Evolutionary conservation across 2,329 filamentous ascomycete species (phyloP), one percentile per base, ranked within the genome.

Genomic region (Thyridium curvatum): DNA sequence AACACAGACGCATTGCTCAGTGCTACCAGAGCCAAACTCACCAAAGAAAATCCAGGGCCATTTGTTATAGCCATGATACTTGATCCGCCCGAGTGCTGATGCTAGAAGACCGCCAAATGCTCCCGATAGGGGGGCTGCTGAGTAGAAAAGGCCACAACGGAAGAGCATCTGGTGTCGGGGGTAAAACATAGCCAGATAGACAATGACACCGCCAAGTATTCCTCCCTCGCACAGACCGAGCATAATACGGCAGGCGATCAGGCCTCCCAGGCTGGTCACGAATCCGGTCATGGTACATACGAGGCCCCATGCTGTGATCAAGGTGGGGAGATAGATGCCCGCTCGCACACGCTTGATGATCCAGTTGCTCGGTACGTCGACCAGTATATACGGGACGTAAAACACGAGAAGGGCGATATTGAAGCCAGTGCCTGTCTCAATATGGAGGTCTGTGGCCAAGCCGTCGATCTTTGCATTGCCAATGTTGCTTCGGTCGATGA

Each of bases 341-440:
- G 83, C 82, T 7, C 74, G 68, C 47, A 83, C 61, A 2, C 67
- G 68, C 54, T 84, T 84, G 38, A 85, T 69, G 30, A 86, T 59
- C 38, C 82, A 61, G 51, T 85, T 85, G 28, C 79, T 83, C 16
- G 80, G 54, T 0, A 74, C 70, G 50, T 84, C 80, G 43, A 82
- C 81, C 12, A 82, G 62, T 1, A 80, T 65, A 52, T 86, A 86
- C 2, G 78, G 80, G 30, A 85, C 68, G 62, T 86, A 86, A 61
- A 87, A 86, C 41, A 86, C 69, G 9, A 56, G 52, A 8, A 77
- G 65, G 10, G 72, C 65, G 4, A 75, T 60, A 54, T 84, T 84
- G 57, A 83, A 86, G 52, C 76, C 64, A 13, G 68, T 69, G 30
- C 53, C 55, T 13, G 18, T 32, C 16, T 39, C 32, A 28, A 56